Evolutionary conservation across 2,329 filamentous ascomycete genomes (phyloP), one percentile per base, ranked within the genome.

Genomic region (Paecilomyces formosus): DNA sequence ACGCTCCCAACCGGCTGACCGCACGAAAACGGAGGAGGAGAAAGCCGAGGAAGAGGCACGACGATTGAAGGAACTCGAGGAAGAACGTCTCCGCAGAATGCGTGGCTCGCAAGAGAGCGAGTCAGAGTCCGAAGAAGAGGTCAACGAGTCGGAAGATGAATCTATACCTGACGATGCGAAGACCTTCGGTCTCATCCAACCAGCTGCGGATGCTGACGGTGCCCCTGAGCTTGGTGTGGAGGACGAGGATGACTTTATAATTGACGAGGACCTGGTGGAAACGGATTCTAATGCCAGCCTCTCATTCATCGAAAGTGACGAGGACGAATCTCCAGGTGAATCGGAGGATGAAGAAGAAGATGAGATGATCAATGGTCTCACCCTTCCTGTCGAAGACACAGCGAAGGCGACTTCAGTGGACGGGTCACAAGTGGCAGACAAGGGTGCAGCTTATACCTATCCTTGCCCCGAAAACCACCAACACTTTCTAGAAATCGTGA

Each of bases 11-110:
- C 94, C 94, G 6, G 88, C 90, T 1, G 88, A 94, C 64, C 86
- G 91, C 62, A 95, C 90, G 1, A 96, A 96, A 81, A 96, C 92
- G 0, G 90, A 90, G 51, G 92, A 97, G 66, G 92, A 97, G 72
- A 87, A 85, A 71, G 85, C 85, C 1, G 85, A 86, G 63, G 89
- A 92, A 66, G 89, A 95, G 67, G 89, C 90, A 0, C 82, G 85
- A 64, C 84, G 87, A 57, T 76, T 97, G 59, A 88, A 88, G 71
- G 84, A 91, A 65, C 81, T 97, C 2, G 94, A 99, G 73, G 85
- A 89, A 66, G 89, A 90, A 73, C 85, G 93, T 58, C 78, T 90
- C 63, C 87, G 84, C 68, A 86, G 94, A 65, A 99, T 99, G 95
- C 85, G 85, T 62, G 94, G 94, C 55, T 88, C 93, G 68, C 80